phyloP scores from a whole-genome alignment of 2,329 filamentous ascomycete genomes.

The Sphaceloma murrayae region DNA sequence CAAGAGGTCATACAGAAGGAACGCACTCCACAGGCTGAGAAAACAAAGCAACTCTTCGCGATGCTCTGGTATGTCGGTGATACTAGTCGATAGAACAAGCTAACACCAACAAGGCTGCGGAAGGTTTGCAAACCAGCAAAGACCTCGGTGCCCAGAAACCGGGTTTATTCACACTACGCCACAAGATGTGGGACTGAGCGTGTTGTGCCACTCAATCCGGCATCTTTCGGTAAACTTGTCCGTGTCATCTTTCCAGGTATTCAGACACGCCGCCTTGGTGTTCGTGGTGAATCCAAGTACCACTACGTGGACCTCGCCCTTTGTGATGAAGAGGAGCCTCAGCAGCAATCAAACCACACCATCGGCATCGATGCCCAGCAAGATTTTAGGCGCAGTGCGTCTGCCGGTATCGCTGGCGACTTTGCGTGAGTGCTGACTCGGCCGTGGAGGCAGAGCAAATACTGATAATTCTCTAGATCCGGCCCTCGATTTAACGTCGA shows the following conservation, averaged over 20 bases:
- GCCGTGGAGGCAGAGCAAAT: slow-evolving; percentile 19
- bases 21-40: slow-evolving; percentile 69
- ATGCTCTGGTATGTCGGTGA: slow-evolving; percentile 64
- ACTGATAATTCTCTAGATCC: slow-evolving; percentile 17
- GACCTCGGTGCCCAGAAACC: slow-evolving; percentile 79
- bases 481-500: slow-evolving; percentile 40
- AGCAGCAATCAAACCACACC: slow-evolving; percentile 19
- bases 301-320: slow-evolving; percentile 62
- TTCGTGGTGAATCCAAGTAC: slow-evolving; percentile 95
- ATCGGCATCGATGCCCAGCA: slow-evolving; percentile 18
- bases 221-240: slow-evolving; percentile 94
- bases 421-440: slow-evolving; percentile 19
- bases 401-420: slow-evolving; percentile 26
- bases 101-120: slow-evolving; percentile 50
- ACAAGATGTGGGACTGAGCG: slow-evolving; percentile 85
- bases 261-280: slow-evolving; percentile 82
- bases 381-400: slow-evolving; percentile 24
- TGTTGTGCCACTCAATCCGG: slow-evolving; percentile 90
- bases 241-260: slow-evolving; percentile 92
- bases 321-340: slow-evolving; percentile 33
- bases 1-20: slow-evolving; percentile 69
- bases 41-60: slow-evolving; percentile 75
- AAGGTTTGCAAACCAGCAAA: slow-evolving; percentile 63
- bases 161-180: slow-evolving; percentile 93
- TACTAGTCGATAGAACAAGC: slow-evolving; percentile 15